A percentile compares a stretch with the other conserved stretches of the same genome.
Evolutionary conservation across 306 rosid species (phyloP).

Genomic region (Acacia acuminata): DNA sequence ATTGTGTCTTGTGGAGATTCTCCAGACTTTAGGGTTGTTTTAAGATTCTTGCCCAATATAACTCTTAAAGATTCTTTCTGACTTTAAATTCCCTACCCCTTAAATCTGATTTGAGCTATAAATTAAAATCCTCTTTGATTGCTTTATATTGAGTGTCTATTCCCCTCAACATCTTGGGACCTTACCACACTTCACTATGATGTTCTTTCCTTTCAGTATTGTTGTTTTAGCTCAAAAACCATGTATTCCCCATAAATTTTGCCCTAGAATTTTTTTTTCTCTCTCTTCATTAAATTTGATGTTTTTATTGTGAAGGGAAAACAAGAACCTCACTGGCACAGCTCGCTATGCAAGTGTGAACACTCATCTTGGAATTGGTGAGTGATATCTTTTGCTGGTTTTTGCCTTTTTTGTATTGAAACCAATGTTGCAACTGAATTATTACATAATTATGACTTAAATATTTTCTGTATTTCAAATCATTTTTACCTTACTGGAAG

Average conservation of each 20-base stretch:
- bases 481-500: constrained; percentile 51
- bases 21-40: neutral
- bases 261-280: neutral
- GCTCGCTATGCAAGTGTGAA: constrained; percentile 99
- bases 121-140: neutral
- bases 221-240: constrained; percentile 1
- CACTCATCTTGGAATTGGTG: constrained; percentile 99
- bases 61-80: neutral
- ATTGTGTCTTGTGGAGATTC: neutral
- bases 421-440: constrained; percentile 2
- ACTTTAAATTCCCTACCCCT: neutral
- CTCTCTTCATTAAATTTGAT: neutral
- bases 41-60: neutral
- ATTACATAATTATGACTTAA: neutral
- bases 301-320: constrained; percentile 64
- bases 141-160: neutral
- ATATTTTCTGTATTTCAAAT: constrained; percentile 21
- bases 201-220: constrained; percentile 16
- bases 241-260: neutral
- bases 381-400: constrained; percentile 43
- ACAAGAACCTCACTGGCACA: constrained; percentile 99
- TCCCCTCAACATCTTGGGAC: constrained; percentile 1
- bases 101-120: neutral
- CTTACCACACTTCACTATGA: neutral
- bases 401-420: constrained; percentile 26